phyloP scores from a whole-genome alignment of 1,284 basidiomycete species.

The Cerrena zonata region DNA sequence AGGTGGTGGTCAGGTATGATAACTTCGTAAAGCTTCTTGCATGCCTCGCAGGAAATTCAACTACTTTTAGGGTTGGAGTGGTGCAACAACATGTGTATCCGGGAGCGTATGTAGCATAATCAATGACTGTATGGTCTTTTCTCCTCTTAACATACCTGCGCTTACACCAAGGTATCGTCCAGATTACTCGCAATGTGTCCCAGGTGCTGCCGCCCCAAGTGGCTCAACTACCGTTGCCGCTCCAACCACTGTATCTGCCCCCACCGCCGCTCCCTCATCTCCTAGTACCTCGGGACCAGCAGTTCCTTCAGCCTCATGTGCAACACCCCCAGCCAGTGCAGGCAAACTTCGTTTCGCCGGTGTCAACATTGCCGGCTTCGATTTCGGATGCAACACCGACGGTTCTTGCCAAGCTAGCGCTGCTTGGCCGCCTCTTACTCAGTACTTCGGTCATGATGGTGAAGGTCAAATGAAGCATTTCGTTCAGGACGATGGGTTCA shows the following conservation, averaged over 20 bases:
- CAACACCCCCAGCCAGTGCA: constrained; percentile 12
- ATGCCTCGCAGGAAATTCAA: not conserved
- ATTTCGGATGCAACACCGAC: constrained; percentile 41
- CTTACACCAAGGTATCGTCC: not conserved
- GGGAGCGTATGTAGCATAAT: constrained; percentile 29
- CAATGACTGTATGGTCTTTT: constrained; percentile 19
- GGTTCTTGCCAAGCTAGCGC: constrained; percentile 36
- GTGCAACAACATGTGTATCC: constrained; percentile 35
- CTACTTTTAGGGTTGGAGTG: constrained; percentile 31
- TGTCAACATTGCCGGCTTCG: constrained; percentile 46
- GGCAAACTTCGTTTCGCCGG: constrained; percentile 25
- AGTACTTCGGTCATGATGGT: constrained; percentile 45
- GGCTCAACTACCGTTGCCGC: constrained; percentile 7
- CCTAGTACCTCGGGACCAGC: constrained; percentile 8
- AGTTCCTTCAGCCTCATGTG: constrained; percentile 5
- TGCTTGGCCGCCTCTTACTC: constrained; percentile 39
- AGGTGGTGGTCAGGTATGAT: not conserved
- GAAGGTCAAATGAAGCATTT: constrained; percentile 55
- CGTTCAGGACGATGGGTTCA: constrained; percentile 43
- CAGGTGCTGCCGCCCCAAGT: constrained; percentile 18
- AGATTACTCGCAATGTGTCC: constrained; percentile 29
- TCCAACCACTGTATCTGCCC: constrained; percentile 1
- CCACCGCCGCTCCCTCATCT: constrained; percentile 4
- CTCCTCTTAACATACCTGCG: not conserved
- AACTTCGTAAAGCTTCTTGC: not conserved